phyloP scores from a whole-genome alignment of 2,329 filamentous ascomycete species.

The Aspergillus sp. region DNA sequence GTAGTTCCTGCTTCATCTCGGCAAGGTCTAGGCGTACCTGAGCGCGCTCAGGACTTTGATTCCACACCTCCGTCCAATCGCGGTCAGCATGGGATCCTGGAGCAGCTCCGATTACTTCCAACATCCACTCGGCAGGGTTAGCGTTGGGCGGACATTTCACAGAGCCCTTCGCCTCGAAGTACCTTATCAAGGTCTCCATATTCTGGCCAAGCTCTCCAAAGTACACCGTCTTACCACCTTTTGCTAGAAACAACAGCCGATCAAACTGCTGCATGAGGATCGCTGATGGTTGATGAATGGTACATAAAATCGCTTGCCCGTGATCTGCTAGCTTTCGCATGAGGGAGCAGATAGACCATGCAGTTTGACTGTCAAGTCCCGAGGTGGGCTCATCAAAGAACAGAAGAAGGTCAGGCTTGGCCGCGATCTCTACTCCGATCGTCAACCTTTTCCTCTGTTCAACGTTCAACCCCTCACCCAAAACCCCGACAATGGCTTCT shows the following conservation, averaged over 20 bases:
- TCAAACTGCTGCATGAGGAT: constrained; percentile 86
- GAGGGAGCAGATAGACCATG: constrained; percentile 83
- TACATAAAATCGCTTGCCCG: constrained; percentile 89
- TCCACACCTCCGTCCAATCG: constrained; percentile 65
- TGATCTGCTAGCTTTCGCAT: constrained; percentile 84
- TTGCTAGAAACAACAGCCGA: constrained; percentile 61
- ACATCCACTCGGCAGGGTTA: constrained; percentile 70
- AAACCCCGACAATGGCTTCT: constrained; percentile 82
- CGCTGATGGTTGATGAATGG: constrained; percentile 89
- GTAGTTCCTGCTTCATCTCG: constrained; percentile 35
- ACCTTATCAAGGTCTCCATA: constrained; percentile 57
- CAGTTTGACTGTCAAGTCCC: constrained; percentile 85
- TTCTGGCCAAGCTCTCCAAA: constrained; percentile 65
- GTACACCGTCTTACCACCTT: constrained; percentile 66
- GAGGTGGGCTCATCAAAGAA: constrained; percentile 94
- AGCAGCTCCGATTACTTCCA: constrained; percentile 58
- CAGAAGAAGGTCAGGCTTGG: constrained; percentile 81
- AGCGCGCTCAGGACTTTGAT: constrained; percentile 56
- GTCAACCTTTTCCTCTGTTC: constrained; percentile 73
- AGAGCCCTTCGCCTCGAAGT: constrained; percentile 66
- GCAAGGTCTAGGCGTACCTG: constrained; percentile 51
- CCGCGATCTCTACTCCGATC: constrained; percentile 88
- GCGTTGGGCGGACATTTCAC: constrained; percentile 59
- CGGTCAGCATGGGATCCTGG: constrained; percentile 61
- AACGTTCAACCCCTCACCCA: constrained; percentile 69